Conservation (phyloP, 2,329 filamentous ascomycete genomes). For the Beauveria bassiana region DNA sequence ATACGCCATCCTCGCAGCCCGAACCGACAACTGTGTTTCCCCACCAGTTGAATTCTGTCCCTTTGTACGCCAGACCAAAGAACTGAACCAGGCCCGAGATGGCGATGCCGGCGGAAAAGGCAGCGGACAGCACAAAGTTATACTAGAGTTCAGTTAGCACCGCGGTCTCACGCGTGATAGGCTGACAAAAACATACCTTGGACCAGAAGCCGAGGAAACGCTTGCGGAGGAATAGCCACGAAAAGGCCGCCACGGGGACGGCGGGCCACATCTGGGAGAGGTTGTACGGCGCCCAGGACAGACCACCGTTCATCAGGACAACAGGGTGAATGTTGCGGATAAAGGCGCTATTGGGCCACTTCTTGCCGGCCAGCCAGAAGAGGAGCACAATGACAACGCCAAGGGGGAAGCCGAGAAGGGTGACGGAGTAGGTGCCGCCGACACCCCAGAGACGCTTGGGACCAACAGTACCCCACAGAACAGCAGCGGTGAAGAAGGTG, state of each 20-base stretch:
- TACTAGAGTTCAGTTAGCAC: constrained; percentile 12
- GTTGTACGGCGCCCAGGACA: constrained; percentile 38
- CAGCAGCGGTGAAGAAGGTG: constrained; percentile 30
- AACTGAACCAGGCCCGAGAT: constrained; percentile 35
- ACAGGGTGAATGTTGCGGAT: constrained; percentile 36
- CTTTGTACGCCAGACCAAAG: constrained; percentile 34
- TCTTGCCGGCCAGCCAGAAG: constrained; percentile 30
- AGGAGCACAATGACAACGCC: constrained; percentile 27
- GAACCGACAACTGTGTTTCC: constrained; percentile 25
- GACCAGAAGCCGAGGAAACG: constrained; percentile 41
- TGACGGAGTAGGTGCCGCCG: constrained; percentile 25
- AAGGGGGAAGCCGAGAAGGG: constrained; percentile 32
- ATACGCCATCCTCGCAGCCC: constrained; percentile 33
- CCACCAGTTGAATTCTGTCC: constrained; percentile 31
- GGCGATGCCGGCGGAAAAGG: constrained; percentile 33
- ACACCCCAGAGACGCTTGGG: constrained; percentile 36
- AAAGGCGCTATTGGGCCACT: constrained; percentile 23
- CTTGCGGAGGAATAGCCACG: constrained; percentile 39
- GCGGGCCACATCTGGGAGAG: constrained; percentile 38
- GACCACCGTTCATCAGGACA: constrained; percentile 31
- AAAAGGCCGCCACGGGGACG: constrained; percentile 38
- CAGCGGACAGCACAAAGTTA: constrained; percentile 35
- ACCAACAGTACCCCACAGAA: constrained; percentile 44
- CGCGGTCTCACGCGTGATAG: not conserved
- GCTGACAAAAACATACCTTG: constrained; percentile 23